These are phyloP conservation scores for Allium cepa DNA, from an alignment of 106 monocot genomes.

Conservation along the genomic window DNA sequence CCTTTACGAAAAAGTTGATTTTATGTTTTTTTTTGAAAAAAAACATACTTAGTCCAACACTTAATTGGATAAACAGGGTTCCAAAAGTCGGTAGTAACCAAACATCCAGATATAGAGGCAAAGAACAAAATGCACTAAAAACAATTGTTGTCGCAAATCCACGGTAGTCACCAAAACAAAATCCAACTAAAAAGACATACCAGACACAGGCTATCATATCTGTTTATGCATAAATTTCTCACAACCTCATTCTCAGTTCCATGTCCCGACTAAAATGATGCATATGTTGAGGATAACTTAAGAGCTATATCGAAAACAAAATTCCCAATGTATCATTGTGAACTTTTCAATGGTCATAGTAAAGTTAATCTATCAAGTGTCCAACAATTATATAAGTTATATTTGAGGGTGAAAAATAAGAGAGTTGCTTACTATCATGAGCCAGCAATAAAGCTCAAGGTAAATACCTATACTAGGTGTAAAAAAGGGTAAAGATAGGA, in stretches of 20 bases:
- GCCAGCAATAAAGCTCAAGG: slow-evolving; percentile 5
- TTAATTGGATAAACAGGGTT: no score
- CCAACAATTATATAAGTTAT: slow-evolving; percentile 2
- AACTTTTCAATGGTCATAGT: neutral
- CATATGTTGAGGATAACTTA: neutral
- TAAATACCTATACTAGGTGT: slow-evolving; percentile 14
- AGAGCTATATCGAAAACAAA: no score
- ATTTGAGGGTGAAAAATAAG: slow-evolving; percentile 1
- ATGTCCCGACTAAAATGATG: slow-evolving; percentile 1
- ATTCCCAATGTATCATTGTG: no score
- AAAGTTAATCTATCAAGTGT: neutral
- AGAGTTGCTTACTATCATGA: neutral
- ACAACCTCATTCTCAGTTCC: neutral
- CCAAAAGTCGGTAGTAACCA: no score
- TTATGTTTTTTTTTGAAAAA: no score
- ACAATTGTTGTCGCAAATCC: neutral
- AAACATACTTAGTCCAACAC: no score
- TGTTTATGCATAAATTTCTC: neutral
- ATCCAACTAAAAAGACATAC: neutral
- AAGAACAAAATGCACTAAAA: slow-evolving; percentile 4
- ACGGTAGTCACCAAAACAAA: neutral
- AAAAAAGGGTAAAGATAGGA: neutral
- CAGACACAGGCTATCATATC: neutral
- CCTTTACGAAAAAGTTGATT: no score
- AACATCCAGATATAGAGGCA: neutral